These are phyloP conservation scores for Endotrypanum monterogeii DNA, from an alignment of 208 protist genomes.

Conservation along the genomic window DNA sequence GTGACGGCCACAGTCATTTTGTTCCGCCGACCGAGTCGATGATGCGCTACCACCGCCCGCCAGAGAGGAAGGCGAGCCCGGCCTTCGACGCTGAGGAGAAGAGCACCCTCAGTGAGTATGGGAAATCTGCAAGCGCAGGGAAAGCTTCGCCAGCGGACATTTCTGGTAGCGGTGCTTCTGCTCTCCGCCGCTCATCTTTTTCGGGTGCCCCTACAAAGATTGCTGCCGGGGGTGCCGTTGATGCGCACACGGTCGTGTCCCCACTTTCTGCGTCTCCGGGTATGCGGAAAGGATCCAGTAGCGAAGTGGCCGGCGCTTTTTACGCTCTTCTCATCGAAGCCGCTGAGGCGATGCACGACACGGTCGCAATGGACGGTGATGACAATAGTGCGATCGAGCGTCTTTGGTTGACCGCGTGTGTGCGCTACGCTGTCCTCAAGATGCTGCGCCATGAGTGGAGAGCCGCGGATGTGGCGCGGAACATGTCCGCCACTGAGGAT, in stretches of 20 bases:
- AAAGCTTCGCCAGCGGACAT: not conserved
- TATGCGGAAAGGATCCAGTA: not conserved
- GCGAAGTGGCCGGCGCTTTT: constrained; percentile 4
- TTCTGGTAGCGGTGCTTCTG: not conserved
- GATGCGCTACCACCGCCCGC: constrained; percentile 12
- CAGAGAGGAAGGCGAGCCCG: not conserved
- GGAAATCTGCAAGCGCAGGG: not conserved
- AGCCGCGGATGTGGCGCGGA: constrained; percentile 8
- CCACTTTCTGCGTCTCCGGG: not conserved
- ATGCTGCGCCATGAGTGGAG: constrained; percentile 34
- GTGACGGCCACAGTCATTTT: constrained; percentile 29
- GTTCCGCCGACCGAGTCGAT: constrained; percentile 40
- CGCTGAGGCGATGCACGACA: constrained; percentile 4
- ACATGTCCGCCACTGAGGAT: constrained; percentile 23
- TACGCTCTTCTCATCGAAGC: constrained; percentile 2
- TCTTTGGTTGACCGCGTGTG: constrained; percentile 30
- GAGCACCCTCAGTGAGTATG: not conserved
- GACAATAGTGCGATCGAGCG: constrained; percentile 11
- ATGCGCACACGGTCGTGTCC: constrained; percentile 5
- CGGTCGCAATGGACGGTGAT: not conserved
- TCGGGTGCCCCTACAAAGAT: not conserved
- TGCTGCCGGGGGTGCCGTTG: not conserved
- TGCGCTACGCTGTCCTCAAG: constrained; percentile 41
- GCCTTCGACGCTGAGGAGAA: not conserved
- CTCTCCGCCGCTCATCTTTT: not conserved